phyloP scores from a whole-genome alignment of 2,329 filamentous ascomycete species.

The Aspergillus flavus region DNA sequence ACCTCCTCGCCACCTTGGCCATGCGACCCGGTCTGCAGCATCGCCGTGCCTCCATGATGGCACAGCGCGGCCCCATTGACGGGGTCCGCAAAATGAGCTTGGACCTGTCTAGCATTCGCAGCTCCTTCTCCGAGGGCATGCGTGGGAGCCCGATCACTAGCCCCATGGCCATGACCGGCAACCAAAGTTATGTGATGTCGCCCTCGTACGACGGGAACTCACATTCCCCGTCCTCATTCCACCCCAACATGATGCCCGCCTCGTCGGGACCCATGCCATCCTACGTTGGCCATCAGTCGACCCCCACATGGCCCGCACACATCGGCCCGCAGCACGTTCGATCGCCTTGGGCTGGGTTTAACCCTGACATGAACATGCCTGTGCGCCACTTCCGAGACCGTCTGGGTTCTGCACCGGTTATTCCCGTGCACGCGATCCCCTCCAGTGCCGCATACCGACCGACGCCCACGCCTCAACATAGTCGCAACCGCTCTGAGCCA shows the following conservation, averaged over 20 bases:
- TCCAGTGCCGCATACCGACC: slow-evolving; percentile 27
- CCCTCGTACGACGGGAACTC: slow-evolving; percentile 27
- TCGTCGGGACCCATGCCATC: slow-evolving; percentile 29
- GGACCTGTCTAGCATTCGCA: slow-evolving; percentile 34
- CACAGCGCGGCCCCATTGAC: slow-evolving; percentile 30
- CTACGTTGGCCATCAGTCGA: slow-evolving; percentile 28
- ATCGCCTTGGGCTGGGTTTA: slow-evolving; percentile 29
- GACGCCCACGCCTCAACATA: slow-evolving; percentile 17
- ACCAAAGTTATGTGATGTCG: slow-evolving; percentile 28
- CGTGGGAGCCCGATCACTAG: slow-evolving; percentile 28
- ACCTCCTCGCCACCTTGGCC: slow-evolving; percentile 40
- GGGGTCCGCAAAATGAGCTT: slow-evolving; percentile 40
- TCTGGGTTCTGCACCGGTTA: slow-evolving; percentile 36
- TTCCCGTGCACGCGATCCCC: slow-evolving; percentile 28
- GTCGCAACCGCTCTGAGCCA: slow-evolving; percentile 25
- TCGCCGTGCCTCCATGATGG: slow-evolving; percentile 31
- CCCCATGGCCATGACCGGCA: slow-evolving; percentile 25
- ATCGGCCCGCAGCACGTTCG: slow-evolving; percentile 19
- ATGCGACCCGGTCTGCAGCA: slow-evolving; percentile 27
- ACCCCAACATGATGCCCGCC: slow-evolving; percentile 23
- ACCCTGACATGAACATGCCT: slow-evolving; percentile 24
- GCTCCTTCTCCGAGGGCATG: slow-evolving; percentile 30
- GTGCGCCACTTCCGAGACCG: slow-evolving; percentile 36
- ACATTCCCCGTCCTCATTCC: slow-evolving; percentile 24
- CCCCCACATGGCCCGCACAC: slow-evolving; percentile 17